Base-by-base conservation (phyloP, 1,284 basidiomycete species). In the Ceratorhiza oryzae-sativae region DNA sequence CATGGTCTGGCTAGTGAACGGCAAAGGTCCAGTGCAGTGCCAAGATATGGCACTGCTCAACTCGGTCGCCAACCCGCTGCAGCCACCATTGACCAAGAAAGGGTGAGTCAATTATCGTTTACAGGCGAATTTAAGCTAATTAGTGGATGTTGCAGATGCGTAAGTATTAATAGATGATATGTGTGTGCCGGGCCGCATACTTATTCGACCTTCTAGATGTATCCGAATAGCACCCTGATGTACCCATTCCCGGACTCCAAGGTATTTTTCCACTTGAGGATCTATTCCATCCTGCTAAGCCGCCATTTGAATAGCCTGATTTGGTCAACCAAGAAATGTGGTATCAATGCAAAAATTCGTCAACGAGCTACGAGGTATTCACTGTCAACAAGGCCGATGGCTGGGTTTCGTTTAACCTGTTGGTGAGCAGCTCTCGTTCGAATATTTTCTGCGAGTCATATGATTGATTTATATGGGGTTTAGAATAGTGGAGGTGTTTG, bases 11-110 rank as follows among this genome's bases (percentile, higher is more conserved):
- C 12, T 30, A 49, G 61, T 46, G 10, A 67, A 67, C 15, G 49
- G 62, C 13, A 63, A 63, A 34, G 61, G 61, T n/a, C 61, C 42
- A 6, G 61, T 63, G 20, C 23, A n/a, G 3, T 63, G 61, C 45
- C 61, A 41, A 23, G 25, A 41, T 36, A 65, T 65, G 62, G 10
- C 62, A 1, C 12, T 32, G 48, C 34, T 51, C 20, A 27, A 65
- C 10, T 34, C 48, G 18, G 32, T 53, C 6, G 62, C 62, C 18
- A 53, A 49, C 15, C 49, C 62, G 23, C 46, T 51, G 2, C 62
- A 65, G 46, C 18, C 39, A 18, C 62, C 62, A 3, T 18, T 65
- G 18, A 65, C 62, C 34, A 65, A 65, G 46, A 65, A 65, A 65
- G 62, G 62, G 62, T 41, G 12, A 42, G 58, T 59, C 12, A 10